Percentiles rank a stretch among this genome's conserved stretches.
Conservation (phyloP, 441 rosid species). For the Gossypium trilobum region DNA sequence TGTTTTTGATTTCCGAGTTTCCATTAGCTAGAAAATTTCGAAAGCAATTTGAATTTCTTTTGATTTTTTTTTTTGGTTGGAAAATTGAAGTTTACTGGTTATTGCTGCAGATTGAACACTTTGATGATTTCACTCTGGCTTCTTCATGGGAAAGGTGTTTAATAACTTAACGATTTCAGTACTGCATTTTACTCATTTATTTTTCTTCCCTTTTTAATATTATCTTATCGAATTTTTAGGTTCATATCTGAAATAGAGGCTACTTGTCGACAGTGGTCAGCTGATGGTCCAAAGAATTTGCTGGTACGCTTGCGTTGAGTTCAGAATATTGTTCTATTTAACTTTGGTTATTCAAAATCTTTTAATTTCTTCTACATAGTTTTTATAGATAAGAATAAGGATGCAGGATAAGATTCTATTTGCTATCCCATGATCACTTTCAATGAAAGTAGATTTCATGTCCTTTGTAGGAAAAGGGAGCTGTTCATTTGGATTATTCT, state of each 20-base stretch:
- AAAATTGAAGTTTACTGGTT: neutral
- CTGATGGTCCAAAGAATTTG: slow-evolving; percentile 79
- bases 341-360: neutral
- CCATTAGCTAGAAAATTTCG: neutral
- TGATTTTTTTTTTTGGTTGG: neutral
- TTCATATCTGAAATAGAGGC: slow-evolving; percentile 95
- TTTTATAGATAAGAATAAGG: neutral
- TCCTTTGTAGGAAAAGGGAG: slow-evolving; percentile 69
- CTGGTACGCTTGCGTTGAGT: slow-evolving; percentile 39
- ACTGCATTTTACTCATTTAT: neutral
- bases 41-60: neutral
- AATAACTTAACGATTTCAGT: neutral
- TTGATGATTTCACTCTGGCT: slow-evolving; percentile 92
- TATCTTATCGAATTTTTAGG: slow-evolving; percentile 26
- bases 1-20: neutral
- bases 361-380: neutral
- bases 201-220: neutral
- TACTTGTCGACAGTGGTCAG: slow-evolving; percentile 85
- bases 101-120: slow-evolving; percentile 29
- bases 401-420: neutral
- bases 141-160: slow-evolving; percentile 95
- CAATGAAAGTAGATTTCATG: slow-evolving; percentile 15
- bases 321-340: neutral
- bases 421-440: neutral
- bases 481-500: slow-evolving; percentile 47